Conservation (phyloP, 768 basidiomycete species). For the Rhodotorula graminis region DNA sequence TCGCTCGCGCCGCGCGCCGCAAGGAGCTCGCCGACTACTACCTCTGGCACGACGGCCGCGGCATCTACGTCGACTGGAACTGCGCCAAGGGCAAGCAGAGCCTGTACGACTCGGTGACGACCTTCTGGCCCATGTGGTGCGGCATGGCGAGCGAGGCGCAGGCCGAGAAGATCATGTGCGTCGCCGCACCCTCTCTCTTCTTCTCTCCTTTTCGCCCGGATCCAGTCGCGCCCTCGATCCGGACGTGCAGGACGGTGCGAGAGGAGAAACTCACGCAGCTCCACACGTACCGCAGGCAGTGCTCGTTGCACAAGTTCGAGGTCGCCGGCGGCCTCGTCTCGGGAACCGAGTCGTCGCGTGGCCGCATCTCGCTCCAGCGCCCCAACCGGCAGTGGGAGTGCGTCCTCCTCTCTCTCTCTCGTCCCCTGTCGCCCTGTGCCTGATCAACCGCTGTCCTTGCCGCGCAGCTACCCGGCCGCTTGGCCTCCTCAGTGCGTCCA, state of each 20-base stretch:
- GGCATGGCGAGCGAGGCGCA: conserved; percentile 96
- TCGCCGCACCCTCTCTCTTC: conserved; percentile 38
- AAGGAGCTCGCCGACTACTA: conserved; percentile 82
- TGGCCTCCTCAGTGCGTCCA: conserved; percentile 46
- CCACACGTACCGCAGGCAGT: conserved; percentile 55
- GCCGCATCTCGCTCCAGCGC: conserved; percentile 88
- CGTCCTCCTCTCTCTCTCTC: conserved; percentile 27
- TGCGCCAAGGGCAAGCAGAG: conserved; percentile 84
- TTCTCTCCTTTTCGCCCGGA: neutral
- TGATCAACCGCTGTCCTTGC: no score
- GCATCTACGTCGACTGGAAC: conserved; percentile 93
- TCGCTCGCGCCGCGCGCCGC: conserved; percentile 76
- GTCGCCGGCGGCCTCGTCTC: conserved; percentile 91
- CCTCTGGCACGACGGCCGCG: conserved; percentile 94
- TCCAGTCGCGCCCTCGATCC: neutral
- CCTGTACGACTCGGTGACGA: conserved; percentile 92
- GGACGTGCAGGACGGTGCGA: no score
- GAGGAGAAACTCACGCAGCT: conserved; percentile 1
- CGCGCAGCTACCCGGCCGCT: conserved; percentile 64
- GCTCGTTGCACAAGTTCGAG: conserved; percentile 90
- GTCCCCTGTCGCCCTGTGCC: no score
- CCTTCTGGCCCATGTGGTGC: conserved; percentile 95
- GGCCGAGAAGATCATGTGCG: conserved; percentile 85
- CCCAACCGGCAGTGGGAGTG: conserved; percentile 97
- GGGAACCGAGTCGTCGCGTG: conserved; percentile 92